Conservation (phyloP, 176 grass and related monocot species). For the Carex cristatella region DNA sequence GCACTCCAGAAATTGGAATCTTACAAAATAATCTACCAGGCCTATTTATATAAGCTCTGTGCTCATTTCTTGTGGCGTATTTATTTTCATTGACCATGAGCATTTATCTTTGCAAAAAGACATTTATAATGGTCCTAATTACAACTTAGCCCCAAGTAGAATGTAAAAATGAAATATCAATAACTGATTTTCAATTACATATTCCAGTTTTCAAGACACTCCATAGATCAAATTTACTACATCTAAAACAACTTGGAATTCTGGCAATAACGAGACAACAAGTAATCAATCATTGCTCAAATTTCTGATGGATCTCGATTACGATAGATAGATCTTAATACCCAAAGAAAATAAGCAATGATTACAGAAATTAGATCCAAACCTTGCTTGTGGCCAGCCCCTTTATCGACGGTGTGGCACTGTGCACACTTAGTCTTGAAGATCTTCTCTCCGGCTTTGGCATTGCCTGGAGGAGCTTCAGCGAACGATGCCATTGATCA, state of each 20-base stretch:
- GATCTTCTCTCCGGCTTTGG: constrained; percentile 77
- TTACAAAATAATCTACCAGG: background rate
- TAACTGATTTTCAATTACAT: background rate
- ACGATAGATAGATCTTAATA: background rate
- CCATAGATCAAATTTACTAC: background rate
- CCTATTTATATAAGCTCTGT: background rate
- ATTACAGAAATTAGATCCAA: background rate
- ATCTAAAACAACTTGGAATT: background rate
- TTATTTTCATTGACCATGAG: background rate
- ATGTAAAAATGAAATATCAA: background rate
- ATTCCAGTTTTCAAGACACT: background rate
- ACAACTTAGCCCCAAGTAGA: background rate
- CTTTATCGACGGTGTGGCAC: constrained; percentile 91
- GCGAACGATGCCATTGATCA: constrained; percentile 61
- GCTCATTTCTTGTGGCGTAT: background rate
- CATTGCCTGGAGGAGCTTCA: constrained; percentile 54
- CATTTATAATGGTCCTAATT: background rate
- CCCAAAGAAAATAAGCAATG: background rate
- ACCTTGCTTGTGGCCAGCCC: constrained; percentile 84
- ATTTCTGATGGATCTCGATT: background rate
- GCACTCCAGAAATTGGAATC: background rate
- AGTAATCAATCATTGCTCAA: background rate
- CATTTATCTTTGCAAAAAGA: background rate
- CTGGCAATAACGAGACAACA: background rate
- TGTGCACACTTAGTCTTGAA: constrained; percentile 95